These are phyloP conservation scores for Metschnikowia drakensbergensis DNA, from an alignment of 805 yeast genomes.

Conservation along the genomic window DNA sequence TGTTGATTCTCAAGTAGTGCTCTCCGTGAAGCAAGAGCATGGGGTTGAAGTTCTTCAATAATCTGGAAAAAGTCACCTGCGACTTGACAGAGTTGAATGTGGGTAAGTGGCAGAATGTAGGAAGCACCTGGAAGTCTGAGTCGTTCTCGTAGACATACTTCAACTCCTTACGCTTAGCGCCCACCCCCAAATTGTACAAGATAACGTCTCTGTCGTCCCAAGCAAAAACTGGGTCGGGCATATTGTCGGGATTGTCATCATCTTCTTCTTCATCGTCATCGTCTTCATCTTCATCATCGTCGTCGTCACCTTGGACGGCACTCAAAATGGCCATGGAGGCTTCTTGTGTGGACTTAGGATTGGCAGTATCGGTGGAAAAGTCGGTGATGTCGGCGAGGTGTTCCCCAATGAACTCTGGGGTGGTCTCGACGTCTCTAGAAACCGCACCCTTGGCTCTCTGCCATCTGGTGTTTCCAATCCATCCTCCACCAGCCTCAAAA, in stretches of 20 bases:
- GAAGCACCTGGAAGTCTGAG: slow-evolving; percentile 76
- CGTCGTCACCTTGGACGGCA: slow-evolving; percentile 50
- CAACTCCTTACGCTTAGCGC: slow-evolving; percentile 75
- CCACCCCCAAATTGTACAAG: slow-evolving; percentile 84
- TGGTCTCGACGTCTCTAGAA: slow-evolving; percentile 46
- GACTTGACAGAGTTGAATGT: slow-evolving; percentile 62
- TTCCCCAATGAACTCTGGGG: slow-evolving; percentile 68
- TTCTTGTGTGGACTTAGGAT: slow-evolving; percentile 63
- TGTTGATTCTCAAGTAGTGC: slow-evolving; percentile 75
- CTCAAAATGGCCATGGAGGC: slow-evolving; percentile 75
- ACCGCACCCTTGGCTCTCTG: slow-evolving; percentile 87
- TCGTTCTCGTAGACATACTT: slow-evolving; percentile 76
- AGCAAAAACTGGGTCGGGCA: slow-evolving; percentile 45
- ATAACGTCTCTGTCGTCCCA: slow-evolving; percentile 70
- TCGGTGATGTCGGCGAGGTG: slow-evolving; percentile 65
- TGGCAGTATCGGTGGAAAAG: slow-evolving; percentile 53
- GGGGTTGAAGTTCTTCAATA: slow-evolving; percentile 82
- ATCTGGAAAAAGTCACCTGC: slow-evolving; percentile 52
- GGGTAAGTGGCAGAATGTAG: slow-evolving; percentile 88
- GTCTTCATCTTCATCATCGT: slow-evolving; percentile 27
- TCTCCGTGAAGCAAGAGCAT: slow-evolving; percentile 92
- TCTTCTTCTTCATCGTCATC: slow-evolving; percentile 38
- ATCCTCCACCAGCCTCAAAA: slow-evolving; percentile 94
- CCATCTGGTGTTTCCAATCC: slow-evolving; percentile 95
- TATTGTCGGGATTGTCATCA: slow-evolving; percentile 31